phyloP scores from a whole-genome alignment of 345 rosid genomes.

The Tarenaya hassleriana region DNA sequence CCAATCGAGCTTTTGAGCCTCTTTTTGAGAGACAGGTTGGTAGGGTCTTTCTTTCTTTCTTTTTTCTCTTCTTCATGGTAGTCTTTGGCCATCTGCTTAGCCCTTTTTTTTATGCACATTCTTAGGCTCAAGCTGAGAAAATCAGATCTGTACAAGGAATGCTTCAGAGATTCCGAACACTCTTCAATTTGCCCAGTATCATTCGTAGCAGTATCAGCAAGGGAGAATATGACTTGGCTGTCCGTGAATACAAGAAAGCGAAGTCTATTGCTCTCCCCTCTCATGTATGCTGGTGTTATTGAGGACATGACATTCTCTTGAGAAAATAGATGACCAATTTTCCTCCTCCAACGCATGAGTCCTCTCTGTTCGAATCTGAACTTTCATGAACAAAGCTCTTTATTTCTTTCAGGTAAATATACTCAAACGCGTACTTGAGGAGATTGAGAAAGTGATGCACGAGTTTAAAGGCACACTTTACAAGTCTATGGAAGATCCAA shows the following conservation, averaged over 20 bases:
- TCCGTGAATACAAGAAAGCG: conserved; percentile 97
- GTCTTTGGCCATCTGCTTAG: conserved; percentile 20
- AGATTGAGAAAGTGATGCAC: conserved; percentile 94
- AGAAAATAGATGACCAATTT: conserved; percentile 13
- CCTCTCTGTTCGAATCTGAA: neutral
- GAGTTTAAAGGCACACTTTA: conserved; percentile 91
- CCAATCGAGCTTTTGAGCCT: conserved; percentile 84
- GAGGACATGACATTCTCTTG: conserved; percentile 3
- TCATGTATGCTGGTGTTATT: conserved; percentile 53
- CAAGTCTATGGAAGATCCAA: conserved; percentile 97
- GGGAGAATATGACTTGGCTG: conserved; percentile 96
- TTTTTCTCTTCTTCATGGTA: conserved; percentile 11
- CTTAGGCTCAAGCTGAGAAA: conserved; percentile 95
- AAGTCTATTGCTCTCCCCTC: conserved; percentile 94
- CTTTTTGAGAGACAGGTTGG: conserved; percentile 97
- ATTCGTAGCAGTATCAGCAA: conserved; percentile 87
- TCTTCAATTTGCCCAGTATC: conserved; percentile 92
- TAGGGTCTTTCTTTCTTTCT: neutral
- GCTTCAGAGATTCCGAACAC: conserved; percentile 93
- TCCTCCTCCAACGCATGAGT: conserved; percentile 7
- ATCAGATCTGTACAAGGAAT: conserved; percentile 98
- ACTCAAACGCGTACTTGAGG: conserved; percentile 95
- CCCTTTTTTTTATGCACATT: conserved; percentile 5
- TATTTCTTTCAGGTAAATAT: conserved; percentile 71
- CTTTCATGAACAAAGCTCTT: conserved; percentile 15